Evolutionary conservation across 2,329 filamentous ascomycete species (phyloP).

Genomic region (Aspergillus texensis): DNA sequence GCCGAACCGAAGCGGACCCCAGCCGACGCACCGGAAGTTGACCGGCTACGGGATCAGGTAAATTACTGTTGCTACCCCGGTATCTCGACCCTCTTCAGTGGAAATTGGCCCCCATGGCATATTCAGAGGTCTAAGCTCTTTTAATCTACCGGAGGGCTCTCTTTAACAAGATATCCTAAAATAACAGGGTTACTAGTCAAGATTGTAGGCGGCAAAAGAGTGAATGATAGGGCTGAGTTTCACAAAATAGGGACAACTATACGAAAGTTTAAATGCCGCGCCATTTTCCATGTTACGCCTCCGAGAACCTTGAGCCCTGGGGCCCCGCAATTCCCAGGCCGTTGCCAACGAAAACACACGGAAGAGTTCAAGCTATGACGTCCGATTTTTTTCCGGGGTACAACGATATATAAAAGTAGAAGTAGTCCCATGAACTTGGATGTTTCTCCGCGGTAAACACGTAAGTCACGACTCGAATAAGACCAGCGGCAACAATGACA

Average conservation of each 20-base stretch:
- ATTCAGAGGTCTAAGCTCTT: not conserved
- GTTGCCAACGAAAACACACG: not conserved
- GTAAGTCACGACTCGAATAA: not conserved
- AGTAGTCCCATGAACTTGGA: not conserved
- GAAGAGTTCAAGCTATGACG: not conserved
- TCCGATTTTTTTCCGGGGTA: not conserved
- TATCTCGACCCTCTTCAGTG: not conserved
- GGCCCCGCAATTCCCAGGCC: constrained; percentile 1
- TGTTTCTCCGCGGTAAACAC: not conserved
- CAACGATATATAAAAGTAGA: constrained; percentile 5
- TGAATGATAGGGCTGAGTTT: not conserved
- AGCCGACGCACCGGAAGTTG: not conserved
- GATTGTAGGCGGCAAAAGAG: not conserved
- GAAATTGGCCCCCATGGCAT: not conserved
- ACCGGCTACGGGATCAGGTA: not conserved
- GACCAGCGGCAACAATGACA: constrained; percentile 19
- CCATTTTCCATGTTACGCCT: not conserved
- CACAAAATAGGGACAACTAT: not conserved
- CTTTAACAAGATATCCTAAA: not conserved
- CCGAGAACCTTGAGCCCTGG: not conserved
- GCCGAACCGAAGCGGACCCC: not conserved
- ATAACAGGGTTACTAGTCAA: not conserved
- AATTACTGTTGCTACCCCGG: not conserved
- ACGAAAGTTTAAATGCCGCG: not conserved
- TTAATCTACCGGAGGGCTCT: too few relatives aligned